These are phyloP conservation scores for Chrysoporthe cubensis DNA, from an alignment of 2,329 filamentous ascomycete genomes.

Conservation along the genomic window DNA sequence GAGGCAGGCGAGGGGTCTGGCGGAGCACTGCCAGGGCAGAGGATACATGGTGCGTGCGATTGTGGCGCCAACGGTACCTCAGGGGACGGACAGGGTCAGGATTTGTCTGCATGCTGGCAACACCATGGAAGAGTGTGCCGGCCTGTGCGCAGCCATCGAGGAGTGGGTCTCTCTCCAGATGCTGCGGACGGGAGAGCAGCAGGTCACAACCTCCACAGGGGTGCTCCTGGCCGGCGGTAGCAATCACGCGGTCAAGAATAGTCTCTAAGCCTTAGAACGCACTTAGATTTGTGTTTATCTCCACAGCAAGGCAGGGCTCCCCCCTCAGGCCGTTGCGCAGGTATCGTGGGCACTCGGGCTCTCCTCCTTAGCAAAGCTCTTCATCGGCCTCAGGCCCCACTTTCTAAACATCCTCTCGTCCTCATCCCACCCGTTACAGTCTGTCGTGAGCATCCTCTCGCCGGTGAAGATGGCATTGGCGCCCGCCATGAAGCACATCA, in stretches of 20 bases:
- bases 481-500: conserved; percentile 85
- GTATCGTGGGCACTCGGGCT: neutral
- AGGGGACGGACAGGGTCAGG: conserved; percentile 65
- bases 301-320: too few relatives aligned
- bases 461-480: conserved; percentile 95
- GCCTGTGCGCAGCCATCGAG: conserved; percentile 4
- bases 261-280: neutral
- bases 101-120: conserved; percentile 73
- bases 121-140: conserved; percentile 38
- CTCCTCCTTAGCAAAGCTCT: conserved; percentile 43
- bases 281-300: neutral
- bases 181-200: neutral
- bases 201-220: neutral
- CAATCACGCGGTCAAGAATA: neutral
- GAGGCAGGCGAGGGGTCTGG: conserved; percentile 59
- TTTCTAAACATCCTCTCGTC: conserved; percentile 81
- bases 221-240: neutral
- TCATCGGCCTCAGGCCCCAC: conserved; percentile 84
- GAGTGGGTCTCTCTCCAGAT: conserved; percentile 9
- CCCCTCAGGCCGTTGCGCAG: neutral
- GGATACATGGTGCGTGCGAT: conserved; percentile 68
- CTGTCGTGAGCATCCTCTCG: conserved; percentile 94
- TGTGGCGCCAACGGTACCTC: conserved; percentile 69
- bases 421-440: conserved; percentile 89
- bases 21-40: conserved; percentile 59